Base-by-base conservation (phyloP, 306 rosid genomes). In the Coriaria nepalensis region DNA sequence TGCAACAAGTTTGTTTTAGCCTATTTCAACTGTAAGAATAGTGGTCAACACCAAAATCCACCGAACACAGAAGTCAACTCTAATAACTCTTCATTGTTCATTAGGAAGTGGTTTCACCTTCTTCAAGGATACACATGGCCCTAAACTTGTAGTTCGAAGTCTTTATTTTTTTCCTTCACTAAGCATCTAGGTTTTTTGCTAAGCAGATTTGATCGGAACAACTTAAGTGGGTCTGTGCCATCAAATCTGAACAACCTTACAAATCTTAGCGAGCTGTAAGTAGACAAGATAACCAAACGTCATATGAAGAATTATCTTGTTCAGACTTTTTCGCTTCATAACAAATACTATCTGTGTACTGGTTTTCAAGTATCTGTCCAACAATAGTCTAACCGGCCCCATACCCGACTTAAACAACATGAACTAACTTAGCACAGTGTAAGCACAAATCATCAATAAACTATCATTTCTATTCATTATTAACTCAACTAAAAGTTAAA, bases 131-230 rank as follows among this genome's bases (percentile, higher is more conserved):
- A 20, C 29, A 20, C 29, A 20, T 20, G 29, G 29, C 3, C 2
- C 29, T 20, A 20, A 20, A 20, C 29, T 20, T 20, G 34, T 37
- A 45, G 45, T 46, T 36, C 36, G 46, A 53, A 47, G 52, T 70
- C 41, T 45, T 57, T 49, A 35, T 12, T 50, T 45, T 48, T 60
- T 45, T 20, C 29, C 29, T 20, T 20, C 1, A 20, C 29, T 20
- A 20, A 20, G 29, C 29, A 20, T 20, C 29, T 3, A 20, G 29
- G 29, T 20, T 20, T 20, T 20, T 20, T 53, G 47, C 11, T 54
- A 43, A 40, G 59, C 14, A 47, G 48, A 10, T 38, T 40, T n/a
- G 59, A 54, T 54, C 6, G 48, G 10, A 54, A 54, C 10, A 10
- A 9, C 33, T 38, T 40, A 6, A 42, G 11, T 5, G 59, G 40